phyloP scores from a whole-genome alignment of 139 green algal genomes.

The Coccomyxa sp. region DNA sequence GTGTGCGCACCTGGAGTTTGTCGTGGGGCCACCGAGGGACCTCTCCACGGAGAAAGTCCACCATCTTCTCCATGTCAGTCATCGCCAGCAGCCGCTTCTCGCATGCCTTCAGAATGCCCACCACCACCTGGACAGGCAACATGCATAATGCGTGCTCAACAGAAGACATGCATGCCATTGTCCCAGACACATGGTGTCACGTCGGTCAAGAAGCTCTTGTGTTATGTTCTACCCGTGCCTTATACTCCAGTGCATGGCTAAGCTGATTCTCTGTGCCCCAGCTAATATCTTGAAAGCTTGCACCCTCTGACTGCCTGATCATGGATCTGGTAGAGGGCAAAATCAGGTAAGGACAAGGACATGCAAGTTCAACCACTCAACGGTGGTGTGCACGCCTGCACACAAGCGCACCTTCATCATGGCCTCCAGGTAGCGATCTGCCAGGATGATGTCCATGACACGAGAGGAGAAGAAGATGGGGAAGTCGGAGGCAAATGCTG shows the following conservation, averaged over 20 bases:
- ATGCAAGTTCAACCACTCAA: background rate
- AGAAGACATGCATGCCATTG: background rate
- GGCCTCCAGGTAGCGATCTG: slow-evolving; percentile 46
- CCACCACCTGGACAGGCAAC: slow-evolving; percentile 31
- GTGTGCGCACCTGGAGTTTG: background rate
- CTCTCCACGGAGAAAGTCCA: slow-evolving; percentile 54
- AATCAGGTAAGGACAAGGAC: no score
- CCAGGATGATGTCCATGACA: slow-evolving; percentile 73
- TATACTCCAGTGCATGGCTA: background rate
- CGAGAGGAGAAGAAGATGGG: slow-evolving; percentile 62
- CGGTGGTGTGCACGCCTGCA: background rate
- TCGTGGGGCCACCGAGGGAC: slow-evolving; percentile 20
- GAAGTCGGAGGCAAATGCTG: slow-evolving; percentile 72
- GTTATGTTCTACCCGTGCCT: background rate
- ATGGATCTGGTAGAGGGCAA: no score
- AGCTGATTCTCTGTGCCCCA: background rate
- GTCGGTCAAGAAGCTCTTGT: background rate
- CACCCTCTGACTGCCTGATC: no score
- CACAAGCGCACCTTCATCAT: slow-evolving; percentile 58
- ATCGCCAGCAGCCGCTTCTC: slow-evolving; percentile 40
- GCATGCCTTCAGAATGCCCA: slow-evolving; percentile 39
- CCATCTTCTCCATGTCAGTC: slow-evolving; percentile 63
- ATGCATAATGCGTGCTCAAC: background rate
- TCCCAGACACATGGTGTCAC: background rate
- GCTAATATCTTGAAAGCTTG: background rate